Percentiles rank a stretch among this genome's conserved stretches.
Conservation (phyloP, 2,329 filamentous ascomycete genomes). For the Esteya vermicola region DNA sequence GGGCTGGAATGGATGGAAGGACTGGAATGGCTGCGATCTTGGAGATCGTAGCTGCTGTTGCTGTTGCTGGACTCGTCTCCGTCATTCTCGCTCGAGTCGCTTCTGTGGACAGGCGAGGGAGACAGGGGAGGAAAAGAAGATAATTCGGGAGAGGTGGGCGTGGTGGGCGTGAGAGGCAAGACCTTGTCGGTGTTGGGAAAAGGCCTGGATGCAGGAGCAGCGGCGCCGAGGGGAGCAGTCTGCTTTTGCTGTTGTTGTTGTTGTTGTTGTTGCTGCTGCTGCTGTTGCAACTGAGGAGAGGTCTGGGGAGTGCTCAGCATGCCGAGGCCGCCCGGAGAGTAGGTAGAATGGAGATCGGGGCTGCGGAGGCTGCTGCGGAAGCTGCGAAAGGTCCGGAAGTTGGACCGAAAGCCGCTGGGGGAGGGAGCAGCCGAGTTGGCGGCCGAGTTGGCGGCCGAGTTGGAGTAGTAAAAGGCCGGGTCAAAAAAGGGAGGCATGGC, state of each 20-base stretch:
- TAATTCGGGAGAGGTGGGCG: conserved; percentile 2
- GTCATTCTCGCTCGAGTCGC: no score
- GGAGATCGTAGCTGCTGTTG: no score
- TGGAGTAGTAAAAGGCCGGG: conserved; percentile 12
- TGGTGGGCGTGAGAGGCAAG: conserved; percentile 19
- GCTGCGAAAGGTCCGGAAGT: conserved; percentile 3
- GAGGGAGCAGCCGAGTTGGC: conserved; percentile 8
- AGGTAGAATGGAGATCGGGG: conserved; percentile 1
- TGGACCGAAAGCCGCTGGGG: background rate
- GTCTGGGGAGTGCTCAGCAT: background rate
- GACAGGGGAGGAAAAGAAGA: background rate
- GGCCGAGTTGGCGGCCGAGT: conserved; percentile 1
- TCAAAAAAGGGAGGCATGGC: conserved; percentile 12
- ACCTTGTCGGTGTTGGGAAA: conserved; percentile 17
- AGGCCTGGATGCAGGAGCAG: background rate
- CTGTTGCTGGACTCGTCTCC: no score
- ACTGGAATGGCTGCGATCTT: no score
- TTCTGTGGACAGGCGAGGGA: conserved; percentile 5
- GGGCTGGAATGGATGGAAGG: no score
- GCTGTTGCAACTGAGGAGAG: background rate
- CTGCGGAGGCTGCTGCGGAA: conserved; percentile 7
- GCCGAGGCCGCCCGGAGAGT: background rate
- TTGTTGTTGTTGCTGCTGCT: background rate
- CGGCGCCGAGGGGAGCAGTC: background rate
- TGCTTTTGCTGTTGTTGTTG: background rate